phyloP scores from a whole-genome alignment of 1,284 basidiomycete genomes.

The Moesziomyces sp. region DNA sequence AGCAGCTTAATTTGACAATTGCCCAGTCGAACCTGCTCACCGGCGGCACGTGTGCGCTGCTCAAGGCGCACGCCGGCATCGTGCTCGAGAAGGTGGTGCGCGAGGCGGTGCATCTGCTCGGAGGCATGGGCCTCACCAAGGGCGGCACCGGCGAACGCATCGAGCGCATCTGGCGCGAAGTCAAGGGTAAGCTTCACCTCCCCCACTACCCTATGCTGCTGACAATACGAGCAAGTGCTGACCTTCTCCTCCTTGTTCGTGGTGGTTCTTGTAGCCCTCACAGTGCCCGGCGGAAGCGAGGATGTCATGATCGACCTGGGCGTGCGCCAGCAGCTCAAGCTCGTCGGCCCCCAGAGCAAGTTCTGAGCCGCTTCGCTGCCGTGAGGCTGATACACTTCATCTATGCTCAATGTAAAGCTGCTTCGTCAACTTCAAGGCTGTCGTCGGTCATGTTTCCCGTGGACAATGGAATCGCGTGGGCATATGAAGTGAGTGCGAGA shows the following conservation, averaged over 20 bases:
- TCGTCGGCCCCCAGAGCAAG: slow-evolving; percentile 45
- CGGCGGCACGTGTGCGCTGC: slow-evolving; percentile 53
- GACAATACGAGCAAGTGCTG: not conserved
- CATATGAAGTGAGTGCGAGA: not conserved
- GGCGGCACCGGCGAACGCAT: slow-evolving; percentile 58
- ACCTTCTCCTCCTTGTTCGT: not conserved
- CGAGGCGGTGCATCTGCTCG: slow-evolving; percentile 52
- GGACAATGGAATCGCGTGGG: no score
- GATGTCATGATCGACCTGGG: slow-evolving; percentile 59
- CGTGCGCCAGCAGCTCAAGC: slow-evolving; percentile 57
- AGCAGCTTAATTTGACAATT: slow-evolving; percentile 47
- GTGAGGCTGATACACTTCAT: not conserved
- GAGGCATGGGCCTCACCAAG: slow-evolving; percentile 58
- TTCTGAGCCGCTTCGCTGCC: slow-evolving; percentile 20
- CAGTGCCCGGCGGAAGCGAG: slow-evolving; percentile 56
- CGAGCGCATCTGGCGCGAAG: slow-evolving; percentile 56
- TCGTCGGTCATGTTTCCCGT: no score
- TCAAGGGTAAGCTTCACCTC: slow-evolving; percentile 35
- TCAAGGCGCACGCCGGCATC: slow-evolving; percentile 62
- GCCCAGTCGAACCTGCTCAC: slow-evolving; percentile 47
- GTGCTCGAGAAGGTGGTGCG: slow-evolving; percentile 52
- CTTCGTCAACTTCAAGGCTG: no score
- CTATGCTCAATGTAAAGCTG: no score
- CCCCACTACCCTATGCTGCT: not conserved
- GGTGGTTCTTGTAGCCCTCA: slow-evolving; percentile 12